Evolutionary conservation across 2,329 filamentous ascomycete species (phyloP), one percentile per base, ranked within the genome.

Genomic region (Akanthomyces lecanii): DNA sequence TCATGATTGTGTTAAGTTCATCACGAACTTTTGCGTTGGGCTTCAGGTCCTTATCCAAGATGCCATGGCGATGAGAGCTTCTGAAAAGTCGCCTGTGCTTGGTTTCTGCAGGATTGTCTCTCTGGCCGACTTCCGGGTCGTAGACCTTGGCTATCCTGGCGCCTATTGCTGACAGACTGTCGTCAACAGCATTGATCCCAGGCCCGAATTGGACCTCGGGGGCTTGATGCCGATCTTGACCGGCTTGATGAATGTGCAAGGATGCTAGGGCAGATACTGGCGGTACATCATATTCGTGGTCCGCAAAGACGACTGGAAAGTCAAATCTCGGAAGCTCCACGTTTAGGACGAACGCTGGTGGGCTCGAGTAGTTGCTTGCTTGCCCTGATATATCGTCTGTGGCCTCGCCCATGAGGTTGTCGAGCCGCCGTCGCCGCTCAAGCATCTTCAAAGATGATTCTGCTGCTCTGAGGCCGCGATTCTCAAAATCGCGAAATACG

Each of bases 11-110:
- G 71, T 98, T 97, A 38, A 99, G 81, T 74, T 97, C 93, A 74
- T 99, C 95, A 64, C 95, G 87, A 62, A 96, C 92, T 76, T 97
- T 96, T 36, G 95, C 91, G 69, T 99, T 98, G 0, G 95, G 95
- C 72, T 97, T 97, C 66, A 97, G 80, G 73, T 99, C 95, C 68
- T 95, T 90, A 75, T 99, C 96, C 67, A 98, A 81, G 53, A 95
- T 91, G n/a, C 92, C 92, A 67, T 96, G 96, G 36, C 96, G 87
- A 70, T 89, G 86, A 69, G 95, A 91, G 73, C 92, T 96, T 74
- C 95, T 88, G 68, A 98, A 93, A 28, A 99, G 82, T 65, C 93
- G 85, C 66, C 95, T 86, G 75, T 99, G 95, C 74, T 99, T 99
- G 71, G 89, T 91, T 75, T 99, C 95, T 12, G 92, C 93, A 1